These are phyloP conservation scores for Eucalyptus globulus DNA, from an alignment of 345 rosid species.

Conservation along the genomic window DNA sequence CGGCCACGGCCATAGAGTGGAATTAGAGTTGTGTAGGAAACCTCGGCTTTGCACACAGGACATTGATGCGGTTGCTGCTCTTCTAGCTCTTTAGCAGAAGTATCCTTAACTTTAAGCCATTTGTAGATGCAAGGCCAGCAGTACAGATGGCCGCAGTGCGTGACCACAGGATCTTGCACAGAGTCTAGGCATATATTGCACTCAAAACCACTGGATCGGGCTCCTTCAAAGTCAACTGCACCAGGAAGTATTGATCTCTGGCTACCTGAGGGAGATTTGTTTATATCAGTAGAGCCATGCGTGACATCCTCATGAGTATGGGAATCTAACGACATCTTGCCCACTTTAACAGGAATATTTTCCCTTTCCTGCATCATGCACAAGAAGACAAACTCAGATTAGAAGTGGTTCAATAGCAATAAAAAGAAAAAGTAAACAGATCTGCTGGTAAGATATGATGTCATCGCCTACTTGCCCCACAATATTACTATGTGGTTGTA, in stretches of 20 bases:
- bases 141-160: constrained; percentile 86
- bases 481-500: background rate
- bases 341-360: background rate
- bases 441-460: background rate
- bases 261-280: constrained; percentile 10
- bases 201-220: constrained; percentile 29
- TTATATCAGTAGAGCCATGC: background rate
- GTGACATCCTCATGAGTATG: background rate
- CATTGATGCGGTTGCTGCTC: constrained; percentile 47
- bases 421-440: background rate
- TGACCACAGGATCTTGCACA: constrained; percentile 82
- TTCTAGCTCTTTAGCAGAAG: constrained; percentile 11
- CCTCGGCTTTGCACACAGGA: constrained; percentile 84
- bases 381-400: background rate
- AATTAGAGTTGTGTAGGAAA: constrained; percentile 52
- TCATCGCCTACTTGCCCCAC: background rate
- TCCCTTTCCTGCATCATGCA: background rate
- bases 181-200: constrained; percentile 81
- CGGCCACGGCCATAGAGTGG: constrained; percentile 81
- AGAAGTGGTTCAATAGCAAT: background rate
- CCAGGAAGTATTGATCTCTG: background rate
- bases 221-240: constrained; percentile 6
- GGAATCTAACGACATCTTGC: background rate
- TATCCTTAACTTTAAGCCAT: constrained; percentile 56
- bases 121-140: constrained; percentile 96